Evolutionary conservation across 192 early-diverging fungal genomes (phyloP), one percentile per base, ranked within the genome.

Genomic region (Coemansia sp.): DNA sequence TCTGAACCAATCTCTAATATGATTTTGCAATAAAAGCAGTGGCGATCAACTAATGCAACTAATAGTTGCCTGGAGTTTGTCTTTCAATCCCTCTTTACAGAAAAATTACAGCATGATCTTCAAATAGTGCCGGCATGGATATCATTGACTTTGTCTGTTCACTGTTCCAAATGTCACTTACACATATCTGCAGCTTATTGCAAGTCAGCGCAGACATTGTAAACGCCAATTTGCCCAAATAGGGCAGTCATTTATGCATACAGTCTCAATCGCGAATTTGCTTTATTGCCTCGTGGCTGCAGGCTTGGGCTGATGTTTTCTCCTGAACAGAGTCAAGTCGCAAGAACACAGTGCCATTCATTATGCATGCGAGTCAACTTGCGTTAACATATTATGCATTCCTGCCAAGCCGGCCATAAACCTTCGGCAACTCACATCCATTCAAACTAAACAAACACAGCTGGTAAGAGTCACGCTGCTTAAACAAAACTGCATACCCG

Each of bases 361-460:
- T 55, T 2, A 55, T 55, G 53, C 53, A 55, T 29, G 29, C 29
- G 53, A 15, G 10, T 25, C 41, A 24, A 25, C 25, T 55, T 55
- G 53, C 53, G 53, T 55, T 25, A 55, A 35, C 53, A 19, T 25
- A 55, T 27, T 25, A 54, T 55, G 12, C 10, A 11, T 15, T n/a
- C 8, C 3, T 9, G 41, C 15, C 41, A n/a, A 43, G 41, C 41
- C 11, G 41, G 1, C 41, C 41, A 45, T 45, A n/a, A 45, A 45
- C 15, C 4, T 5, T n/a, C 41, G 41, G 41, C 41, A 45, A n/a
- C 15, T n/a, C 15, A n/a, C 41, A n/a, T 10, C 0, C 41, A 45
- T 45, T 45, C 41, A 45, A 45, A 45, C 15, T 45, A 15, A 45
- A n/a, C 41, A 45, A 45, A 45, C 15, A 12, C 11, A 3, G 14